A percentile compares a stretch with the other conserved stretches of the same genome.
phyloP scores from a whole-genome alignment of 805 yeast species.

The Kluyveromyces starmeri region DNA sequence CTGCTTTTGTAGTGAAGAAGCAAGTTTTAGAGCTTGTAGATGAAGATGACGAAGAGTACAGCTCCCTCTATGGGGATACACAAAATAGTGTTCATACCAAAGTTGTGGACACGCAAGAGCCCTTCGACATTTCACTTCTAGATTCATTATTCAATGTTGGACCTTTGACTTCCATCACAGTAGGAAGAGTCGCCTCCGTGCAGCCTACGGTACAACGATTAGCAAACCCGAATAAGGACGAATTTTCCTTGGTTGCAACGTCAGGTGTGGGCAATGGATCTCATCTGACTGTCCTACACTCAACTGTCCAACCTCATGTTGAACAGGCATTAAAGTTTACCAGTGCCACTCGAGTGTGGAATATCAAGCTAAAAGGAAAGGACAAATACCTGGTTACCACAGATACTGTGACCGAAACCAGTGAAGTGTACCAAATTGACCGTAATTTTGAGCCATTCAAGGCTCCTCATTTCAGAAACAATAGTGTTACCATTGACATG shows the following conservation, averaged over 20 bases:
- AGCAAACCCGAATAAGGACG: constrained; percentile 58
- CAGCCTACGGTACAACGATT: constrained; percentile 51
- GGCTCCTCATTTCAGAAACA: constrained; percentile 53
- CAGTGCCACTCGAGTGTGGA: constrained; percentile 70
- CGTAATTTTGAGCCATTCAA: constrained; percentile 54
- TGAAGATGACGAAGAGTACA: constrained; percentile 31
- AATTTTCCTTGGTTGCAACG: constrained; percentile 58
- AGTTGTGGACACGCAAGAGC: constrained; percentile 19
- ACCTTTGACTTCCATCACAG: constrained; percentile 59
- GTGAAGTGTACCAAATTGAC: constrained; percentile 59
- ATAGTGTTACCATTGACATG: constrained; percentile 56
- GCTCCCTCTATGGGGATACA: constrained; percentile 20
- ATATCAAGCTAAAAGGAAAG: constrained; percentile 36
- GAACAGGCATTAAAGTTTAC: constrained; percentile 63
- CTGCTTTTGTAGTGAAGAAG: constrained; percentile 25
- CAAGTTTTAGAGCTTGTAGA: constrained; percentile 29
- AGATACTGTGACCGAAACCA: constrained; percentile 50
- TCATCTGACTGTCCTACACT: constrained; percentile 52
- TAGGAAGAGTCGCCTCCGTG: constrained; percentile 48
- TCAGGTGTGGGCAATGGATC: constrained; percentile 55
- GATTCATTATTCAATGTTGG: constrained; percentile 61
- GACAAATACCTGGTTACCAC: constrained; percentile 64
- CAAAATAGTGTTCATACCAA: constrained; percentile 9
- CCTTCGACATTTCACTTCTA: constrained; percentile 35
- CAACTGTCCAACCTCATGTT: constrained; percentile 59